Conservation (phyloP, 306 rosid genomes). For the Hylodesmum podocarpum region DNA sequence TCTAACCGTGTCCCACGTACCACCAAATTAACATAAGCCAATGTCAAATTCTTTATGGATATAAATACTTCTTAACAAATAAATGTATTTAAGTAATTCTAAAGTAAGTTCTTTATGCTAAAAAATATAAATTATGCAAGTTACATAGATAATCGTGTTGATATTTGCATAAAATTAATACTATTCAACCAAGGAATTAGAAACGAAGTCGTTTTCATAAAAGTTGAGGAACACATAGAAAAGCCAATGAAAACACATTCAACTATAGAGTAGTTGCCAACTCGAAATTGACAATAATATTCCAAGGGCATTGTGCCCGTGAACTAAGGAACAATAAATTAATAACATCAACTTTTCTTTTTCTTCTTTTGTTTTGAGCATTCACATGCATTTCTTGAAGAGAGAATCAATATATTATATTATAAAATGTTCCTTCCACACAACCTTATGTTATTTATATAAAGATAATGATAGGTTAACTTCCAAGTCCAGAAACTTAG, state of each 20-base stretch:
- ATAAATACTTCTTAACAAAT: too few relatives aligned
- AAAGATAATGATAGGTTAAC: neutral
- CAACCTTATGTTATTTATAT: neutral
- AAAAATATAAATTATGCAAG: neutral
- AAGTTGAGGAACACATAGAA: neutral
- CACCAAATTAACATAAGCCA: neutral
- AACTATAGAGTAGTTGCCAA: neutral
- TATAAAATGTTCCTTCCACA: neutral
- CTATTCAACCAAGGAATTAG: neutral
- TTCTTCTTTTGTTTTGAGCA: neutral
- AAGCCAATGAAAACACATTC: neutral
- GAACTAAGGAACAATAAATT: neutral
- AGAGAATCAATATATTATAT: neutral
- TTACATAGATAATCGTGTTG: neutral
- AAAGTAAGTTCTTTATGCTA: too few relatives aligned
- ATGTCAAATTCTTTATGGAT: neutral
- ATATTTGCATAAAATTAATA: neutral
- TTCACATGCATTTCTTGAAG: conserved; percentile 17
- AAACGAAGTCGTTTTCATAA: neutral
- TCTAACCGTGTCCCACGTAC: neutral
- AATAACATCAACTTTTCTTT: neutral
- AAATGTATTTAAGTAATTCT: too few relatives aligned
- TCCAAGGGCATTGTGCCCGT: neutral
- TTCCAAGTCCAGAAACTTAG: neutral
- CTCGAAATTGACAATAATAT: neutral